Evolutionary conservation across 176 grass and related monocot genomes (phyloP).

Genomic region (Oryza rufipogon): DNA sequence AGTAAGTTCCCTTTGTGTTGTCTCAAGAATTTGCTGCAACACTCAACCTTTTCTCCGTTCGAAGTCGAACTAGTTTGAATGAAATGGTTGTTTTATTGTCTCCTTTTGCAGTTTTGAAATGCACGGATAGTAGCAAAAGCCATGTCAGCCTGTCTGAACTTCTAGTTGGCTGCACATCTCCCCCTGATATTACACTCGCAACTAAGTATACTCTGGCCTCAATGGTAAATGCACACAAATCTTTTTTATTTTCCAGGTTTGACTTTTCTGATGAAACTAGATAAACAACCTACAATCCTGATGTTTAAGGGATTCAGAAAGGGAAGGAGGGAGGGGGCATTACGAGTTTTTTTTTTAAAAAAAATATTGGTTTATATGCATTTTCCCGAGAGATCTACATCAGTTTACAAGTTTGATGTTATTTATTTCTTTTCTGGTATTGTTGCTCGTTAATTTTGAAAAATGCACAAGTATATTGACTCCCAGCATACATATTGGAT

Average conservation of each 20-base stretch:
- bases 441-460: too few relatives aligned
- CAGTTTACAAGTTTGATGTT: not conserved
- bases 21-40: not conserved
- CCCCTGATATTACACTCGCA: constrained; percentile 1
- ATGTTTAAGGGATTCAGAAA: not conserved
- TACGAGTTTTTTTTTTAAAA: not conserved
- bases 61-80: constrained; percentile 2
- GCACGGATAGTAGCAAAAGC: constrained; percentile 1
- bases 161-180: constrained; percentile 11
- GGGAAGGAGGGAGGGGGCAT: too few relatives aligned
- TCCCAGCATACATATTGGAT: too few relatives aligned
- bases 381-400: not conserved
- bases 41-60: not conserved
- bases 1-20: not conserved
- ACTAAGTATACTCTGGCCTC: constrained; percentile 20
- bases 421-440: too few relatives aligned
- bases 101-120: constrained; percentile 24
- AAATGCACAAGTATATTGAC: too few relatives aligned
- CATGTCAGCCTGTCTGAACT: constrained; percentile 16
- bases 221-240: constrained; percentile 18
- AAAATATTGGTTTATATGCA: constrained; percentile 13
- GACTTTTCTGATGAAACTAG: constrained; percentile 14
- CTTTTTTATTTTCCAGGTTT: not conserved
- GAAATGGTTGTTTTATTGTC: not conserved
- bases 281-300: not conserved